Percentiles rank a stretch among this genome's conserved stretches.
Conservation (phyloP, 371 early-diverging fungal genomes). For the Batrachochytrium dendrobatidis region DNA sequence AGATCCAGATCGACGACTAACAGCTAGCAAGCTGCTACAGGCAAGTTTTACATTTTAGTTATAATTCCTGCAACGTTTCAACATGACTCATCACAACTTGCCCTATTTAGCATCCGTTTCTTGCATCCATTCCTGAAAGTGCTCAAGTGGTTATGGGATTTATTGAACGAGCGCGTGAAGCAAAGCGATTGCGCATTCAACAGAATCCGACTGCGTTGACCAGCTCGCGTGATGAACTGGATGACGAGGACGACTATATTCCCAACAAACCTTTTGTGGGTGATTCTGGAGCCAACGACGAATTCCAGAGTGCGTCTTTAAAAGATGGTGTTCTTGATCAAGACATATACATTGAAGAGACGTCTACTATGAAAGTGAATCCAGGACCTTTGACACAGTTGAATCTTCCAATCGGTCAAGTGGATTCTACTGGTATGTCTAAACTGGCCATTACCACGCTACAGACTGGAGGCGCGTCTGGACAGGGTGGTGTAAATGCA, state of each 20-base stretch:
- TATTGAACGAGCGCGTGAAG: conserved; percentile 38
- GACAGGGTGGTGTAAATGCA: too few relatives aligned
- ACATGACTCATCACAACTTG: background rate
- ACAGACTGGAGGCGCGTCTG: too few relatives aligned
- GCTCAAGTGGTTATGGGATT: conserved; percentile 23
- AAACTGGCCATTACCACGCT: too few relatives aligned
- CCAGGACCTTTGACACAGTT: background rate
- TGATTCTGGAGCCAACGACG: background rate
- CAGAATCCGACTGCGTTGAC: background rate
- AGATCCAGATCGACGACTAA: conserved; percentile 40
- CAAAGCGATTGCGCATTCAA: conserved; percentile 17
- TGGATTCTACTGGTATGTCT: background rate
- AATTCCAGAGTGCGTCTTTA: too few relatives aligned
- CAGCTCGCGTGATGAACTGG: conserved; percentile 10
- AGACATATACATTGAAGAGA: background rate
- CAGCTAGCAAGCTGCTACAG: conserved; percentile 34
- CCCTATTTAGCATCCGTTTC: conserved; percentile 37
- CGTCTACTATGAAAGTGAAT: background rate
- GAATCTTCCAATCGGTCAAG: background rate
- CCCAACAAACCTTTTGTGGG: conserved; percentile 2
- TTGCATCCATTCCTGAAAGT: conserved; percentile 6
- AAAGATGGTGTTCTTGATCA: too few relatives aligned
- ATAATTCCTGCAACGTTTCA: background rate
- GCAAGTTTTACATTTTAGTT: conserved; percentile 14
- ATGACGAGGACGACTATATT: conserved; percentile 11